Base-by-base conservation (phyloP, 2,329 filamentous ascomycete species). In the Colletotrichum endophyticum region DNA sequence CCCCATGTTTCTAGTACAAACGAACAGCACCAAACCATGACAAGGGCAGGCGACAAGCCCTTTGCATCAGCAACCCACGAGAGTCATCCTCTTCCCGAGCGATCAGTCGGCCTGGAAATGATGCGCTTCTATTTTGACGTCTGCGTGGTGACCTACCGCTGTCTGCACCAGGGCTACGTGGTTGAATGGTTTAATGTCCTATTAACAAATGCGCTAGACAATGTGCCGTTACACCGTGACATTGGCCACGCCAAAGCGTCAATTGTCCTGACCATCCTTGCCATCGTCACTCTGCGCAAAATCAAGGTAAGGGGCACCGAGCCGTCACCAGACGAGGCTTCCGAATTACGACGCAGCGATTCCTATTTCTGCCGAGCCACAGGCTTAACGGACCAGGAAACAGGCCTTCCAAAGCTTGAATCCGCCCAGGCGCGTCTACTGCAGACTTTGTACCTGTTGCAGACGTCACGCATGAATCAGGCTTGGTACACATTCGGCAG, bases 401-500 rank as follows among this genome's bases (percentile, higher is more conserved):
- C 88, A 2, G 91, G 91, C 0, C 86, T 88, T 8, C 89, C 90
- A 0, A 86, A 86, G 19, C 78, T 93, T 3, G 89, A 92, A 53
- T 90, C 89, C 0, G 90, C 91, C 1, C 91, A 93, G 80, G 90
- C 89, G 25, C 85, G 90, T 25, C 81, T 93, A 0, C 85, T 91
- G 1, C 90, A 92, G 78, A 90, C 90, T 12, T 84, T 92, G 11
- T 93, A 92, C 75, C 84, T 93, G 22, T 84, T 93, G 0, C 89
- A 88, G 7, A 91, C 91, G 1, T 91, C 90, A 2, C 86, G 91
- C 0, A 89, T 91, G 79, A 92, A 92, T 71, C 89, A 91, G 61
- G 91, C 89, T n/a, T 92, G 91, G 90, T 92, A 90, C 79, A 84
- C 88, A 6, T 92, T 93, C 79, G 91, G 91, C 0, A 91, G 87